phyloP scores from a whole-genome alignment of 257 asterid genomes.

The Salvia splendens region DNA sequence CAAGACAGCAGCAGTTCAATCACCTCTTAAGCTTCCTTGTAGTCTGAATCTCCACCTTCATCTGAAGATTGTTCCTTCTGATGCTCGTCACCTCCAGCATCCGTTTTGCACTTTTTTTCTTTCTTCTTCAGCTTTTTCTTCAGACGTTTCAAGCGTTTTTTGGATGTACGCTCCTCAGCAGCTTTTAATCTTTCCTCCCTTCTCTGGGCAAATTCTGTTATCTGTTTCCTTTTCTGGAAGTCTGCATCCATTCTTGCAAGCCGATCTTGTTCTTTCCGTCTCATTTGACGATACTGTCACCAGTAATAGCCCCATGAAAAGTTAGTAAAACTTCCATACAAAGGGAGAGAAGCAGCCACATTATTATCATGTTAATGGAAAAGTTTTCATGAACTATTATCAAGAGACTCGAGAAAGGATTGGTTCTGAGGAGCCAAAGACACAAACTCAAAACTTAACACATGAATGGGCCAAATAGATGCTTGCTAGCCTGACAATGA shows the following conservation, averaged over 20 bases:
- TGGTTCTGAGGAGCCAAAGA: not conserved
- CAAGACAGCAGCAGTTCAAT: not conserved
- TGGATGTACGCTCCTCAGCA: slow-evolving; percentile 86
- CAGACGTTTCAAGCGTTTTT: slow-evolving; percentile 76
- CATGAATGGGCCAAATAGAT: too few species aligned
- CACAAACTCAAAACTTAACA: not conserved
- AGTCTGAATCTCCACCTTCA: slow-evolving; percentile 54
- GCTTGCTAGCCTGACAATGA: too few species aligned
- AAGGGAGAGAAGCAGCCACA: not conserved
- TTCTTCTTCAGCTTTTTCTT: slow-evolving; percentile 83
- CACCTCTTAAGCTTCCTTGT: slow-evolving; percentile 39
- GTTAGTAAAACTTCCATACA: slow-evolving; percentile 8
- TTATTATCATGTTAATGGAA: not conserved
- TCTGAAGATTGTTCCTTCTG: slow-evolving; percentile 57
- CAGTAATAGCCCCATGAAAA: slow-evolving; percentile 26
- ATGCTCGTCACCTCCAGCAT: slow-evolving; percentile 45
- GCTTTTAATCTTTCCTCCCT: slow-evolving; percentile 87
- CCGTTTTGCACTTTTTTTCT: slow-evolving; percentile 48
- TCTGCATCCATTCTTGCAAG: slow-evolving; percentile 95
- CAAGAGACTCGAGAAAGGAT: not conserved
- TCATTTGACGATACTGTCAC: slow-evolving; percentile 93
- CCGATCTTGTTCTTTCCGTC: slow-evolving; percentile 95
- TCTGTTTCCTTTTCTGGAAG: slow-evolving; percentile 68
- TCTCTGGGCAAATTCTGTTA: slow-evolving; percentile 67
- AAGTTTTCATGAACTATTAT: not conserved